Percentiles rank a stretch among this genome's conserved stretches.
Evolutionary conservation across 2,329 filamentous ascomycete species (phyloP).

Genomic region (Teratosphaeria gauchensis): DNA sequence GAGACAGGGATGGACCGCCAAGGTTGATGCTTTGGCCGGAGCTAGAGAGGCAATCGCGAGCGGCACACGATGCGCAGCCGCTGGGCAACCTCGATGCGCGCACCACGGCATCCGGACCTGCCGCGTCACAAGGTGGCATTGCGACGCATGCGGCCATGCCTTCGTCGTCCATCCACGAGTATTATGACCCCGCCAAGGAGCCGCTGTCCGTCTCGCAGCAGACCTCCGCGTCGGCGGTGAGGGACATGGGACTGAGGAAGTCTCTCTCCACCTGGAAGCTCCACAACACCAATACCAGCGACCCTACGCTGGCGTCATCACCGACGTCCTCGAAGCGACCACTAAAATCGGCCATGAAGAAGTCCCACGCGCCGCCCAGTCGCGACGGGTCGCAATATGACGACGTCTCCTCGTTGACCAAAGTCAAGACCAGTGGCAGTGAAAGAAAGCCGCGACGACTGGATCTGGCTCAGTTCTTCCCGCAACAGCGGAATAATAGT

Average conservation of each 20-base stretch:
- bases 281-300: constrained; percentile 10
- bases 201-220: constrained; percentile 36
- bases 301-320: background rate
- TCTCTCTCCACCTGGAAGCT: constrained; percentile 19
- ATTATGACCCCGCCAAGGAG: constrained; percentile 33
- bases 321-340: background rate
- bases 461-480: constrained; percentile 36
- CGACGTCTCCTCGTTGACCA: background rate
- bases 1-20: background rate
- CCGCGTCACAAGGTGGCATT: background rate
- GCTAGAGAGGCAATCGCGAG: constrained; percentile 1
- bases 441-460: constrained; percentile 24
- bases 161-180: constrained; percentile 24
- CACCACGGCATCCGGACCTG: background rate
- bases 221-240: constrained; percentile 34
- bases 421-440: background rate
- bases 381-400: constrained; percentile 7
- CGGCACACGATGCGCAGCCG: background rate
- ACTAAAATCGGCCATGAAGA: constrained; percentile 10
- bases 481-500: constrained; percentile 12
- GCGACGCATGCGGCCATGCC: background rate
- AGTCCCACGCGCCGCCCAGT: background rate
- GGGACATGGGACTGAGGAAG: constrained; percentile 34
- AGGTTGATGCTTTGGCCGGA: constrained; percentile 6
- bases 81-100: background rate